Percentiles rank a stretch among this genome's conserved stretches.
phyloP scores from a whole-genome alignment of 2,329 filamentous ascomycete species.

The Cladorrhinum sp. region DNA sequence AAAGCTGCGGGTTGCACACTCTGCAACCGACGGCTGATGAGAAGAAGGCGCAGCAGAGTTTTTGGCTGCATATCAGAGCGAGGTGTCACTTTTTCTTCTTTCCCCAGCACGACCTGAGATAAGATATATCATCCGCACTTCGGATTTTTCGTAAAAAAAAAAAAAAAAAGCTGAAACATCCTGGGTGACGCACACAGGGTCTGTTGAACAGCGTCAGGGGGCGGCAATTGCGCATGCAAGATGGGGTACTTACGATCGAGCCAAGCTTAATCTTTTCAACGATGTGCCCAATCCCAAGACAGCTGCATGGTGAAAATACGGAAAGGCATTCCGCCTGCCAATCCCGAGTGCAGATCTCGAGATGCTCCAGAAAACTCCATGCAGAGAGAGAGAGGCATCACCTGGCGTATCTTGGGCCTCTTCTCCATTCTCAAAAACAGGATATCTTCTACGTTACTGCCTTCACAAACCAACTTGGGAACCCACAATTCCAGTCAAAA shows the following conservation, averaged over 20 bases:
- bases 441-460: not conserved
- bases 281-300: not conserved
- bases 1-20: conserved; percentile 17
- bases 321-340: conserved; percentile 9
- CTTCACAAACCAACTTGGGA: not conserved
- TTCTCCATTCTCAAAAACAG: not conserved
- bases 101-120: not conserved
- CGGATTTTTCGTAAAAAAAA: not conserved
- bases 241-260: conserved; percentile 5
- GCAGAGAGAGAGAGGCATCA: not conserved
- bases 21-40: not conserved
- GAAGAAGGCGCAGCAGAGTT: not conserved
- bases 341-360: conserved; percentile 12
- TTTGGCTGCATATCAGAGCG: not conserved
- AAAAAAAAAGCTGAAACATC: too few species aligned
- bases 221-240: conserved; percentile 14
- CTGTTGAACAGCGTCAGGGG: conserved; percentile 3
- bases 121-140: not conserved
- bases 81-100: not conserved
- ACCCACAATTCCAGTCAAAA: not conserved
- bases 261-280: conserved; percentile 2
- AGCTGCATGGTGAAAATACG: not conserved
- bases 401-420: not conserved
- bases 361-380: not conserved
- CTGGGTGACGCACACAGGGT: not conserved